Conservation (phyloP, 495 filamentous ascomycete species). For the Penicillium malachiteum region DNA sequence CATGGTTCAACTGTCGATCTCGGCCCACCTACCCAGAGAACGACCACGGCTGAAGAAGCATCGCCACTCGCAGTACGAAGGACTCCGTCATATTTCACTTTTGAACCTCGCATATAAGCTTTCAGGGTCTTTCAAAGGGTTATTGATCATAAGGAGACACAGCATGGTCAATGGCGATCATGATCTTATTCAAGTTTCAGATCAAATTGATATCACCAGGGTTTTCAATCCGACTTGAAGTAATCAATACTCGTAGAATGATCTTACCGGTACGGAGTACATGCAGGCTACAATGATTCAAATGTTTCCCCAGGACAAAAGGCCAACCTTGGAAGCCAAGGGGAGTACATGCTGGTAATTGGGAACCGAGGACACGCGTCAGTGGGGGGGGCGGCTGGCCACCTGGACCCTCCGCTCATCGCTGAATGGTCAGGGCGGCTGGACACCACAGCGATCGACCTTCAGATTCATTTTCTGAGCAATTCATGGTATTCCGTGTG, state of each 20-base stretch:
- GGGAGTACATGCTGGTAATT: too few species aligned
- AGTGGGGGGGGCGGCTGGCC: slow-evolving; percentile 17
- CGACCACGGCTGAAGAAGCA: slow-evolving; percentile 12
- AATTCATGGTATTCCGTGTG: background rate
- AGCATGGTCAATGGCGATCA: too few species aligned
- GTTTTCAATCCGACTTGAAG: too few species aligned
- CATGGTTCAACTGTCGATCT: slow-evolving; percentile 23
- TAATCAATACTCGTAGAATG: too few species aligned
- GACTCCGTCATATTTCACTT: background rate
- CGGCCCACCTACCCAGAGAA: slow-evolving; percentile 19
- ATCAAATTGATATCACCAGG: background rate
- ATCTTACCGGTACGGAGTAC: too few species aligned
- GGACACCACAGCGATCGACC: slow-evolving; percentile 24
- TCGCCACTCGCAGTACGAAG: slow-evolving; percentile 8
- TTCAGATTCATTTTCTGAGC: slow-evolving; percentile 24
- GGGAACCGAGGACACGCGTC: slow-evolving; percentile 25
- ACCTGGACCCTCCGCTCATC: slow-evolving; percentile 12
- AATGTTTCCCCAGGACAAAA: background rate
- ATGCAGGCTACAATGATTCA: background rate
- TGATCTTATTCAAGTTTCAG: background rate
- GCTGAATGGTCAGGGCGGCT: slow-evolving; percentile 24
- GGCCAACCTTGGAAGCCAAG: background rate
- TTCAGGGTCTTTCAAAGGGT: slow-evolving; percentile 6
- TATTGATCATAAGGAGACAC: too few species aligned
- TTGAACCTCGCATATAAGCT: slow-evolving; percentile 16